Evolutionary conservation across 305 asterid genomes (phyloP).

Genomic region (Vinca major): DNA sequence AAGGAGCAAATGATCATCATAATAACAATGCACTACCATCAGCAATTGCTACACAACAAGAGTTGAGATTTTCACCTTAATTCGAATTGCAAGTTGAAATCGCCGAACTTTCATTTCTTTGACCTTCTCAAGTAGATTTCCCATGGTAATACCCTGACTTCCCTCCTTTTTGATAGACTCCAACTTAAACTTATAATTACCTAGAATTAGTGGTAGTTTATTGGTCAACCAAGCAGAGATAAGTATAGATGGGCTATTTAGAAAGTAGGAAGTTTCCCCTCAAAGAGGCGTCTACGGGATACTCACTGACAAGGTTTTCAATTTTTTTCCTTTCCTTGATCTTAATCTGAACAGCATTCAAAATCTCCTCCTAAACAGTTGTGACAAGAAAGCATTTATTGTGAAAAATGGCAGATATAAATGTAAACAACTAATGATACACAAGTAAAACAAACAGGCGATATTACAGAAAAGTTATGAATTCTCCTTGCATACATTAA

Average conservation of each 20-base stretch:
- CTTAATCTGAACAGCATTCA: slow-evolving; percentile 28
- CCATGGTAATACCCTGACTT: slow-evolving; percentile 47
- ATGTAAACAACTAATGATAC: neutral
- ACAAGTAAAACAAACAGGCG: neutral
- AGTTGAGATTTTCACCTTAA: slow-evolving; percentile 45
- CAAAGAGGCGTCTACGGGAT: slow-evolving; percentile 10
- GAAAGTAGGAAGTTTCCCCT: slow-evolving; percentile 9
- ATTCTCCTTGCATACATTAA: too few species aligned
- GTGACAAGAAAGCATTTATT: slow-evolving; percentile 16
- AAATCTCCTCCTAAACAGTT: slow-evolving; percentile 60
- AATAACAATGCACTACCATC: neutral
- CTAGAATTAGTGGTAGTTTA: slow-evolving; percentile 31
- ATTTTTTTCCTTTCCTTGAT: slow-evolving; percentile 42
- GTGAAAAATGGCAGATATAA: slow-evolving; percentile 12
- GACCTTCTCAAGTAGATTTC: slow-evolving; percentile 43
- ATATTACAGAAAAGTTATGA: neutral
- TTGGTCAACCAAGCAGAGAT: slow-evolving; percentile 11
- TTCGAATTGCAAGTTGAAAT: slow-evolving; percentile 40
- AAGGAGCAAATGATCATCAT: neutral
- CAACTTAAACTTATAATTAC: slow-evolving; percentile 44
- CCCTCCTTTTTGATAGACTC: slow-evolving; percentile 52
- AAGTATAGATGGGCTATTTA: neutral
- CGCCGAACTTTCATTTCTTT: slow-evolving; percentile 53
- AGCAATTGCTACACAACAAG: slow-evolving; percentile 15
- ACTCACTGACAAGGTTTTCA: slow-evolving; percentile 67